phyloP scores from a whole-genome alignment of 2,329 filamentous ascomycete species.

The Fusarium caatingaense region DNA sequence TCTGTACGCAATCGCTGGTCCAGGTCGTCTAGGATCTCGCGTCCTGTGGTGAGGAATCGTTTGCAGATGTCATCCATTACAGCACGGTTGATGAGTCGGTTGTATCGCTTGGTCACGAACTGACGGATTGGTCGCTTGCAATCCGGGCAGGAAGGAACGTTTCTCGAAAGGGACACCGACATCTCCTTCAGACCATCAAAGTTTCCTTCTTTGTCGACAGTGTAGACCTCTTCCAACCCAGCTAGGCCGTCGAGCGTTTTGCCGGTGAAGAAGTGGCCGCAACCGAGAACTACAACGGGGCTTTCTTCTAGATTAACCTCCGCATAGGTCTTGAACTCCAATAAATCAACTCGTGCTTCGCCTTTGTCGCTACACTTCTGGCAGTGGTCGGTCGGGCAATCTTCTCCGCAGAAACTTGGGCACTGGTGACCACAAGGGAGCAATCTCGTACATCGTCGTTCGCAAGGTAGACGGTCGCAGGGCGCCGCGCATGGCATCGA shows the following conservation, averaged over 20 bases:
- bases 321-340: conserved; percentile 62
- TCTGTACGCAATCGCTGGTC: conserved; percentile 41
- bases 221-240: conserved; percentile 63
- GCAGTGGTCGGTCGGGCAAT: conserved; percentile 67
- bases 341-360: conserved; percentile 64
- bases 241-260: conserved; percentile 70
- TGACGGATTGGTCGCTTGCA: conserved; percentile 69
- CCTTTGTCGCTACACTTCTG: conserved; percentile 62
- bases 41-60: conserved; percentile 61
- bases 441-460: conserved; percentile 63
- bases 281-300: conserved; percentile 70
- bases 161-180: conserved; percentile 56
- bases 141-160: conserved; percentile 59
- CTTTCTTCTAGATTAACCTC: conserved; percentile 67
- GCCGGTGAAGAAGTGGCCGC: conserved; percentile 71
- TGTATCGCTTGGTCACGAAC: conserved; percentile 64
- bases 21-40: conserved; percentile 51
- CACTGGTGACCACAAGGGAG: conserved; percentile 71
- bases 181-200: conserved; percentile 45
- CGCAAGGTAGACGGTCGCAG: conserved; percentile 73
- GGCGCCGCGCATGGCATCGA: conserved; percentile 71
- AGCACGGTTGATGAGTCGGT: conserved; percentile 67
- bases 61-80: conserved; percentile 71
- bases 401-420: conserved; percentile 72
- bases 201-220: conserved; percentile 49